phyloP scores from a whole-genome alignment of 305 asterid genomes.

The Solanum hybrid region DNA sequence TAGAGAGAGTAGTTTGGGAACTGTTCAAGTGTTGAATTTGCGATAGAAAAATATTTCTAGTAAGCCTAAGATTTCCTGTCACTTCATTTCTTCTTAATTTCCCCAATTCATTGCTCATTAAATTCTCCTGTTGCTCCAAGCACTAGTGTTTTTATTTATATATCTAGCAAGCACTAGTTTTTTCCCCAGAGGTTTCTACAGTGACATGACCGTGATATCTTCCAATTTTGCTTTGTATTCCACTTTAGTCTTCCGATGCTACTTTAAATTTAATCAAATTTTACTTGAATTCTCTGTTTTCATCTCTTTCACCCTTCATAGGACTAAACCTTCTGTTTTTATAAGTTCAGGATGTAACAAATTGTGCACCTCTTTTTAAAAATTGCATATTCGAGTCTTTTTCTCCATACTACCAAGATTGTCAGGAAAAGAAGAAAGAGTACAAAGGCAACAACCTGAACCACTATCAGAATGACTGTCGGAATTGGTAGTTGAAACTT shows the following conservation, averaged over 20 bases:
- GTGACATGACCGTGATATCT: not conserved
- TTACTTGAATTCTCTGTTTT: not conserved
- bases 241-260: not conserved
- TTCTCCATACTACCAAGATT: not conserved
- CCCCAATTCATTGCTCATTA: not conserved
- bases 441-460: not conserved
- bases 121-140: not conserved
- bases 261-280: not conserved
- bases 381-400: not conserved
- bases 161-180: not conserved
- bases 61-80: not conserved
- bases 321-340: not conserved
- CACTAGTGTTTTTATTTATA: not conserved
- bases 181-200: not conserved
- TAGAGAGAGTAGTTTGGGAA: not conserved
- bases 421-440: not conserved
- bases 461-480: not conserved
- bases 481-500: not conserved
- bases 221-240: not conserved
- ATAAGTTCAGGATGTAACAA: not conserved
- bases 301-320: not conserved
- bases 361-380: not conserved
- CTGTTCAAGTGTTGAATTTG: not conserved
- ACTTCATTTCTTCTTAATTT: not conserved
- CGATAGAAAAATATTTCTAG: not conserved